phyloP scores from a whole-genome alignment of 2,329 filamentous ascomycete species.

The Aureobasidium sp. region DNA sequence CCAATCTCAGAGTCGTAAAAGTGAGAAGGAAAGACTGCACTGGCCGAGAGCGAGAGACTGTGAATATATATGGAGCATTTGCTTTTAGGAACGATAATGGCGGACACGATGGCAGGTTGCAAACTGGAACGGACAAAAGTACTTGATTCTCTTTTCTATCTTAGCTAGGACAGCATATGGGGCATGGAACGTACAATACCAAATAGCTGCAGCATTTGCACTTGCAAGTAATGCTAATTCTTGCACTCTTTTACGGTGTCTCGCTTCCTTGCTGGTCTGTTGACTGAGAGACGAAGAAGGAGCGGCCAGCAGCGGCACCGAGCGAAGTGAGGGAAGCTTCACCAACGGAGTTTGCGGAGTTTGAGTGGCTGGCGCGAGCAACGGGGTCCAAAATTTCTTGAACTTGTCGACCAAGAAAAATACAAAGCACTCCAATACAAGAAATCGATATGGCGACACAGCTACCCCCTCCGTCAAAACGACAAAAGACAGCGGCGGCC shows the following conservation, averaged over 20 bases:
- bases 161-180: conserved; percentile 1
- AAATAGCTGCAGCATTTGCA: background rate
- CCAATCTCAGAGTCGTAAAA: conserved; percentile 17
- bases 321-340: background rate
- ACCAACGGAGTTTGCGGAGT: conserved; percentile 3
- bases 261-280: background rate
- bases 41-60: background rate
- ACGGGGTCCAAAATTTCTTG: conserved; percentile 11
- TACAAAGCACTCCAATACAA: background rate
- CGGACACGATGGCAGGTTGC: background rate
- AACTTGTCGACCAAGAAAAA: conserved; percentile 6
- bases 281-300: background rate
- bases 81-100: conserved; percentile 10
- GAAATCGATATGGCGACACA: conserved; percentile 65
- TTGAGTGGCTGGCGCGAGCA: background rate
- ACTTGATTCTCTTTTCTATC: conserved; percentile 9
- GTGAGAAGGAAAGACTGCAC: background rate
- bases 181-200: conserved; percentile 1
- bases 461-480: conserved; percentile 77
- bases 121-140: conserved; percentile 2
- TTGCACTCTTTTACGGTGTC: background rate
- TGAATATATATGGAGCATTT: conserved; percentile 6
- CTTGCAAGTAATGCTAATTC: conserved; percentile 10
- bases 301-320: background rate
- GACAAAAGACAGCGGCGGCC: conserved; percentile 69